Evolutionary conservation across 2,329 filamentous ascomycete genomes (phyloP).

Genomic region (Magnaporthiopsis rhizophila): DNA sequence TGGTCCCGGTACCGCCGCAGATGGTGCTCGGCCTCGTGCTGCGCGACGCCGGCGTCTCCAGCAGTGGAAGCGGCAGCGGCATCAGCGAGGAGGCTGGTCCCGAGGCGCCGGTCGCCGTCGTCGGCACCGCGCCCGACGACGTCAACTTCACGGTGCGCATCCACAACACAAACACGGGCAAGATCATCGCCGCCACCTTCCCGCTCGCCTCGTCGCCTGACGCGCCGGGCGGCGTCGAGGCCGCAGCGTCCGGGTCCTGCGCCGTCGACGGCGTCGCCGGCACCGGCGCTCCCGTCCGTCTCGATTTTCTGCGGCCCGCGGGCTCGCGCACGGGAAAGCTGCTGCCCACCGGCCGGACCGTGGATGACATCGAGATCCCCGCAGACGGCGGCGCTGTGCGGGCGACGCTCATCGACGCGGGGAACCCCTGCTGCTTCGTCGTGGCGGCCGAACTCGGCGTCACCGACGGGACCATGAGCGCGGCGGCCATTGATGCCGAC

Average conservation of each 20-base stretch:
- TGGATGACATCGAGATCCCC: slow-evolving; percentile 23
- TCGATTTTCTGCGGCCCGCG: slow-evolving; percentile 30
- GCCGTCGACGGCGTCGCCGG: slow-evolving; percentile 33
- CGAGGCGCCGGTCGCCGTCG: slow-evolving; percentile 3
- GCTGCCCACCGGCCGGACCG: slow-evolving; percentile 29
- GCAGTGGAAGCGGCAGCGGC: background rate
- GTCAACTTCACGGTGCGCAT: slow-evolving; percentile 42
- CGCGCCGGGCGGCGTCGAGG: slow-evolving; percentile 28
- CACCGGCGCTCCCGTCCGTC: slow-evolving; percentile 24
- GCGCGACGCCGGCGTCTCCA: background rate
- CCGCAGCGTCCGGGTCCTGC: slow-evolving; percentile 23
- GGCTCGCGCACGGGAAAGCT: slow-evolving; percentile 32
- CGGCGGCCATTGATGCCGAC: slow-evolving; percentile 24
- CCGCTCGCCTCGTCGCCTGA: slow-evolving; percentile 17
- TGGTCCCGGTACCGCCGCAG: slow-evolving; percentile 19
- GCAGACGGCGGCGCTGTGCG: slow-evolving; percentile 19
- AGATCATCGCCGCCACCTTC: slow-evolving; percentile 36
- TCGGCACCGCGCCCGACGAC: background rate
- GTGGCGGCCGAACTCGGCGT: slow-evolving; percentile 23
- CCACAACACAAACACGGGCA: slow-evolving; percentile 64
- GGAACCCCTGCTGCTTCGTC: slow-evolving; percentile 35
- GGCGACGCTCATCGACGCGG: slow-evolving; percentile 31
- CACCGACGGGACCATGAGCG: slow-evolving; percentile 13
- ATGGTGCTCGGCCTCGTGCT: background rate
- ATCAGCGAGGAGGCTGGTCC: too few relatives aligned